Base-by-base conservation (phyloP, 2,329 filamentous ascomycete genomes). In the Aspergillus phoenicis region DNA sequence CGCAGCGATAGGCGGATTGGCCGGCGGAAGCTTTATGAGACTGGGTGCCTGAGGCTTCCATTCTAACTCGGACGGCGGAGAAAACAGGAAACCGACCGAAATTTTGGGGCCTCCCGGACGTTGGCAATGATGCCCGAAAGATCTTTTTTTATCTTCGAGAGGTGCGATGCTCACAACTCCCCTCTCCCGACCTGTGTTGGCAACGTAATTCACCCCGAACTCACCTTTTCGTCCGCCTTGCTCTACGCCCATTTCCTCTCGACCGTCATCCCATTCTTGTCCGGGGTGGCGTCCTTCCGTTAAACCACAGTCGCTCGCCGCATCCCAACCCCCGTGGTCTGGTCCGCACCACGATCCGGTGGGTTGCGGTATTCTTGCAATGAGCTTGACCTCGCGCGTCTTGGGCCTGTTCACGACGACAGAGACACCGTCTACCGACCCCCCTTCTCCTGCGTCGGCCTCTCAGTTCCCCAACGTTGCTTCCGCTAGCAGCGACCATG, bases 351-450 rank as follows among this genome's bases (percentile, higher is more conserved):
- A 64, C 66, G 68, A 67, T 68, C 71, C 67, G 70, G 71, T 69
- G 70, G 72, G 69, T 66, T 69, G 62, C 63, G 66, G 70, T 70
- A 63, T 66, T 63, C 65, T 70, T 78, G 82, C 78, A 78, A 86
- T 86, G 84, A 85, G 83, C 80, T 77, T 85, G 77, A 80, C 81
- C 74, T 84, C 83, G 73, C 80, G 80, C 67, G 76, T 85, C 70
- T 76, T 80, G 71, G 80, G 77, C 73, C 74, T 84, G 74, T 83
- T 85, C 75, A 77, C 82, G 65, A 73, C 76, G 74, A 78, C 73
- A 68, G 71, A 70, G 62, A 68, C 68, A 64, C 64, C 74, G 61
- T 62, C 68, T 60, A 59, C 68, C 41, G 66, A 71, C 56, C 66
- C 75, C 55, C 33, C 33, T 36, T 36, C 33, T 15, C 48, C 64